Evolutionary conservation across 176 grass and related monocot genomes (phyloP), one percentile per base, ranked within the genome.

Genomic region (Thinopyrum elongatum): DNA sequence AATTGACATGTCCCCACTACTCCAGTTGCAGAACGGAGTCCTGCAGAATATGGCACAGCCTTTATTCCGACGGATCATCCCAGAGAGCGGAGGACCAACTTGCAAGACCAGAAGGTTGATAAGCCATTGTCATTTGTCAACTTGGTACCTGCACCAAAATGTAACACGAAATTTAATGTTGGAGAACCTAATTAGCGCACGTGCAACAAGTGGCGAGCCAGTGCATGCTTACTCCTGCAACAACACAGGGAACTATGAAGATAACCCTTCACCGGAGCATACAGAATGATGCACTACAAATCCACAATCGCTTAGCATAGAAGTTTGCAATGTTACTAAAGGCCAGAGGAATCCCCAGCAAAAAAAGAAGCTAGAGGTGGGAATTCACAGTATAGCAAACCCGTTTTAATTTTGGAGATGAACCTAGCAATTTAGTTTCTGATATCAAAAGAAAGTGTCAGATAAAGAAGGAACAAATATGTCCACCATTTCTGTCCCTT

Each of bases 1-100:
- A 77, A 85, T 35, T 14, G 33, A 53, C 12, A 81, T 62, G 59
- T 62, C 74, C 77, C 62, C 25, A 38, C 41, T 47, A 38, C 33
- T 49, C 58, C 17, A 70, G 81, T 53, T 68, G 59, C 23, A 76
- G 38, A 80, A 34, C 26, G 2, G 25, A 81, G 70, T 26, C 89
- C 85, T 81, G 85, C 47, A 65, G 63, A 81, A 81, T 63, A 88
- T 77, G 85, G 77, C 89, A 77, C 41, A 70, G 38, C 76, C 61
- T 76, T 70, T 36, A 47, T 80, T 66, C 47, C 46, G 59, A 80
- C 62, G 60, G 80, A 83, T 58, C 80, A 49, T 35, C 46, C 27
- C 58, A 62, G 62, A 61, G 60, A 59, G 49, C 28, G 8, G 19
- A 17, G 49, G 31, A 23, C 60, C 77, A 84, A 91, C 69, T 91